Base-by-base conservation (phyloP, 225 moss, liverwort and hornwort genomes). In the Physcomitrium patens region DNA sequence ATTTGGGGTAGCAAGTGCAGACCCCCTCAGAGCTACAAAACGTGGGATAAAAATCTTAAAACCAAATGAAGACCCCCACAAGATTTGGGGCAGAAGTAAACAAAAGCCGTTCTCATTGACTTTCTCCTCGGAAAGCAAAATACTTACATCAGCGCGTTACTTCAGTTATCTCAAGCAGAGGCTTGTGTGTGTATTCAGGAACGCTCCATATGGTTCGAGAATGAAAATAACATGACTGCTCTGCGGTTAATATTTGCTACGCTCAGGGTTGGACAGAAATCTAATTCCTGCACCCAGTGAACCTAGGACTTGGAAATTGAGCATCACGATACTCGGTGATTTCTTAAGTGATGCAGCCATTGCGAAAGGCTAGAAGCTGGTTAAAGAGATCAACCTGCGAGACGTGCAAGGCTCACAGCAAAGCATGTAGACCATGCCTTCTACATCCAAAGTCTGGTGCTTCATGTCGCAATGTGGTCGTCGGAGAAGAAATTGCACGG, bases 391-490 rank as follows among this genome's bases (percentile, higher is more conserved):
- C 31, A 37, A 37, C 31, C 31, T 37, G 31, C 31, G 31, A 37
- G 31, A 1, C 31, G 7, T 37, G 4, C 31, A 37, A 37, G 24
- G 31, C 13, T 54, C 41, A 16, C 53, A 54, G 52, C 37, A 57
- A 7, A 63, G 16, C 58, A 72, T 37, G 50, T 9, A 70, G 60
- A 59, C 7, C 10, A 46, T 10, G 18, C 24, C 66, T 27, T 60
- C 59, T 17, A 28, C 20, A 24, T 59, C 47, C 17, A 22, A 62
- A 14, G 14, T 16, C 42, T 20, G 26, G 12, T 57, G 57, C 50
- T 66, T 61, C 20, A 54, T 47, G 45, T 23, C 61, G 61, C 71
- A 81, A 28, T 61, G 71, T 59, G 62, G 22, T 26, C 62, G 54
- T 55, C 14, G 28, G 26, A 80, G 56, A 63, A 47, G 15, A 31